Evolutionary conservation across 2,329 filamentous ascomycete species (phyloP).

Genomic region (Plenodomus tracheiphilus): DNA sequence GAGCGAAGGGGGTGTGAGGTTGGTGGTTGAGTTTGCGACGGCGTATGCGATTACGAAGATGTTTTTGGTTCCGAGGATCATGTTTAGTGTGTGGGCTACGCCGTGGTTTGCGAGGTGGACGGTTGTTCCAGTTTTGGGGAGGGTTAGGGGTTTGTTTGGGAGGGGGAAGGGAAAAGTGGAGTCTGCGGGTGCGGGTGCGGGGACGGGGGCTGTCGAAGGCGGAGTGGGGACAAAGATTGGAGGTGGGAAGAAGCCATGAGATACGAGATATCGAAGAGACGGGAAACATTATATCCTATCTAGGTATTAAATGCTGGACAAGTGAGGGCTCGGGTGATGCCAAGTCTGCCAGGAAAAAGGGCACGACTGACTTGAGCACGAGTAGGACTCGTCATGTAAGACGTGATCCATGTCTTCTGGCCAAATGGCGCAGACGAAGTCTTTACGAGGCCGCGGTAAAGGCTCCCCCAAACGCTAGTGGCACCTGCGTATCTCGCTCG

Average conservation of each 20-base stretch:
- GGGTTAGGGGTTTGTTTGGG: constrained; percentile 46
- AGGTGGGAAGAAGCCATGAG: constrained; percentile 9
- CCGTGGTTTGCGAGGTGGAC: constrained; percentile 77
- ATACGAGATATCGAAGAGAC: neutral
- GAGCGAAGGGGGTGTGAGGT: constrained; percentile 53
- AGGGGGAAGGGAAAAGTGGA: constrained; percentile 28
- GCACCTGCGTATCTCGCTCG: constrained; percentile 2
- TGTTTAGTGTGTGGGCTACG: constrained; percentile 81
- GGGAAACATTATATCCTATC: neutral
- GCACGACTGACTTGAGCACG: no score
- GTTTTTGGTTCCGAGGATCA: constrained; percentile 75
- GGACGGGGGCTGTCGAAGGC: constrained; percentile 39
- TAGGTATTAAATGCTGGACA: no score
- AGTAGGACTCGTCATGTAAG: no score
- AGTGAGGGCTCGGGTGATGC: no score
- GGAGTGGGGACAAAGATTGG: constrained; percentile 32
- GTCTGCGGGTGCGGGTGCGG: constrained; percentile 25
- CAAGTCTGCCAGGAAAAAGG: no score
- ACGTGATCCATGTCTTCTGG: no score
- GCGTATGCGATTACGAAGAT: constrained; percentile 91
- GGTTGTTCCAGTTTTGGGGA: constrained; percentile 31
- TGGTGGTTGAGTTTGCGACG: constrained; percentile 73
- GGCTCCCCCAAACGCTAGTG: constrained; percentile 1
- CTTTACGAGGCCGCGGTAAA: neutral
- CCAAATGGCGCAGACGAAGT: no score